Evolutionary conservation across 2,329 filamentous ascomycete genomes (phyloP), one percentile per base, ranked within the genome.

Genomic region (Sarocladiaceae sp.): DNA sequence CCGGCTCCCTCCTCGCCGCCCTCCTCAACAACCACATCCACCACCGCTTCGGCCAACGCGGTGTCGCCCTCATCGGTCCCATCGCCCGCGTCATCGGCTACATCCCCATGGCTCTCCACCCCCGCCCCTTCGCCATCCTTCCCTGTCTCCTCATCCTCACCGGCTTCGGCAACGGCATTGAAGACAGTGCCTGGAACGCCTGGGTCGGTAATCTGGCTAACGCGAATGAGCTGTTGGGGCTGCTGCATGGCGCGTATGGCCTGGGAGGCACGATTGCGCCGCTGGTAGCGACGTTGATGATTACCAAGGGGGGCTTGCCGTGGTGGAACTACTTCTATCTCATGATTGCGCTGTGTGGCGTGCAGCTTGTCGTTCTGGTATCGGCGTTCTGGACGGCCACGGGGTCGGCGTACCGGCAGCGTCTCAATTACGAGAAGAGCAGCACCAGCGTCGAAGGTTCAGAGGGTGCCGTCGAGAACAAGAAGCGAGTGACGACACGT

Each of bases 271-370:
- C 83, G 0, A 66, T 88, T 11, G 70, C 74, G 3, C 86, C 85
- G 0, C 60, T 90, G 6, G 72, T 88, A 47, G 84, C 85, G 2
- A 88, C 86, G 0, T 74, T 76, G 4, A 80, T 91, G 76, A 76
- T 90, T 27, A 80, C 82, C 0, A 79, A 78, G 50, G 78, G 66
- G 0, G 52, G 65, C 3, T 56, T 83, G 42, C 67, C 68, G 0
- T 93, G 87, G 87, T 88, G 82, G 53, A 69, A 69, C 10, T 90
- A 84, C 61, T 91, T 87, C 62, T 88, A 88, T 56, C 64, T 88
- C 45, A 85, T 89, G 80, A 72, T 84, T 33, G 78, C 65, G 10
- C 59, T 77, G 39, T 72, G 78, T 0, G 66, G 60, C 1, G 50
- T 83, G 20, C 82, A 87, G 55, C 58, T 83, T 6, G 44, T 64